phyloP scores from a whole-genome alignment of 108 stramenopile species.

The Conticribra guillardii region DNA sequence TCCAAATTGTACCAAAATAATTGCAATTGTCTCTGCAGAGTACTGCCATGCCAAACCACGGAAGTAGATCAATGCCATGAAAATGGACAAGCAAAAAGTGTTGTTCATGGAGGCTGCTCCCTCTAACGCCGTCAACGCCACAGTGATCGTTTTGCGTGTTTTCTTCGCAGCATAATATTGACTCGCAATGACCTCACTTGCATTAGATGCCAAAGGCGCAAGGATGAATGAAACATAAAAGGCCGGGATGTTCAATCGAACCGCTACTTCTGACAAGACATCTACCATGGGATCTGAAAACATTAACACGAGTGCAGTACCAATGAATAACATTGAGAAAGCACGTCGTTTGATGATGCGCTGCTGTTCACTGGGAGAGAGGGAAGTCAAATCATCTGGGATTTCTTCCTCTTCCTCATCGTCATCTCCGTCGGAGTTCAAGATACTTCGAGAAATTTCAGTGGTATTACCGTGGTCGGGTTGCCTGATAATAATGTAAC shows the following conservation, averaged over 20 bases:
- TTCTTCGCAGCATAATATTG: slow-evolving; percentile 94
- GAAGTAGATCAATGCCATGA: slow-evolving; percentile 93
- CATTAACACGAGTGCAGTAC: slow-evolving; percentile 87
- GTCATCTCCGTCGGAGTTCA: slow-evolving; percentile 22
- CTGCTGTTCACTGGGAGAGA: slow-evolving; percentile 90
- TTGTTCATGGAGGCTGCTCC: slow-evolving; percentile 99
- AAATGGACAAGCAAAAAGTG: slow-evolving; percentile 95
- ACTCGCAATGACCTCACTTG: slow-evolving; percentile 93
- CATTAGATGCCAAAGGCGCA: slow-evolving; percentile 97
- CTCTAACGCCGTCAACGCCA: slow-evolving; percentile 86
- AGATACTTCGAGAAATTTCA: slow-evolving; percentile 3
- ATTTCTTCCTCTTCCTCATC: slow-evolving; percentile 84
- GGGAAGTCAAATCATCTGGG: slow-evolving; percentile 67
- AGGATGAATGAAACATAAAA: slow-evolving; percentile 98
- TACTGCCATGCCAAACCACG: slow-evolving; percentile 95
- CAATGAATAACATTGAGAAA: slow-evolving; percentile 82
- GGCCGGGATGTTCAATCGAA: slow-evolving; percentile 66
- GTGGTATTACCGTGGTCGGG: neutral
- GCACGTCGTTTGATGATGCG: slow-evolving; percentile 83
- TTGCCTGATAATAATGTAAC: slow-evolving; percentile 70
- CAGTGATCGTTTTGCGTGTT: slow-evolving; percentile 92
- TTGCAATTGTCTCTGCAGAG: slow-evolving; percentile 94
- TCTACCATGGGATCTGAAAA: slow-evolving; percentile 99
- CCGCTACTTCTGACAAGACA: slow-evolving; percentile 91
- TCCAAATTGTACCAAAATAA: slow-evolving; percentile 89